Evolutionary conservation across 179 eudicot genomes (phyloP).

Genomic region (Amaranthus tricolor): DNA sequence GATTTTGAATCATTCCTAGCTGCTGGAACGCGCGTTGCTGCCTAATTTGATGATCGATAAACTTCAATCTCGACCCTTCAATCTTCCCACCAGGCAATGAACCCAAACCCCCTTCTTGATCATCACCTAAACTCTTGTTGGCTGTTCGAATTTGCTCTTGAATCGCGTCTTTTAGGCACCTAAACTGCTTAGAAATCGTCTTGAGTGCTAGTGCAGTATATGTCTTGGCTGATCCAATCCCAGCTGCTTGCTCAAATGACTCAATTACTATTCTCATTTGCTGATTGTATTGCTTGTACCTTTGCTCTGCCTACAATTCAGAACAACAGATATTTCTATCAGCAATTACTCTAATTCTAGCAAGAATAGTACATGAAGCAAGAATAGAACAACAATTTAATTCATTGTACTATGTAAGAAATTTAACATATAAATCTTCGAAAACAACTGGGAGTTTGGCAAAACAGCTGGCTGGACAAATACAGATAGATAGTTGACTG

Average conservation of each 20-base stretch:
- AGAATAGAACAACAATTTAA: too few species aligned
- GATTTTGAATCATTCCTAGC: constrained; percentile 69
- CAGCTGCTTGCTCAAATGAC: constrained; percentile 70
- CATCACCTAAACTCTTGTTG: constrained; percentile 65
- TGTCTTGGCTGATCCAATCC: constrained; percentile 67
- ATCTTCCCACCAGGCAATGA: constrained; percentile 24
- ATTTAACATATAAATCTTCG: too few species aligned
- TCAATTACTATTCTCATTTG: constrained; percentile 74
- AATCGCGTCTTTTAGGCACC: constrained; percentile 71
- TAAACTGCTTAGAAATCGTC: constrained; percentile 74
- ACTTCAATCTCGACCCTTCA: constrained; percentile 58
- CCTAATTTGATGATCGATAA: constrained; percentile 65
- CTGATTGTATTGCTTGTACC: constrained; percentile 75
- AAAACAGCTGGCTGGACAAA: too few species aligned
- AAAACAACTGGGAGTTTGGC: too few species aligned
- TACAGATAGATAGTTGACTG: too few species aligned
- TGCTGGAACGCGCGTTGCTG: constrained; percentile 71
- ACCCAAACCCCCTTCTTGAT: constrained; percentile 25
- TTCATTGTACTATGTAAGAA: too few species aligned
- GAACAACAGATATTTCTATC: background rate
- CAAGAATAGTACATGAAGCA: too few species aligned
- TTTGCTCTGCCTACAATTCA: constrained; percentile 62
- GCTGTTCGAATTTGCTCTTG: constrained; percentile 55
- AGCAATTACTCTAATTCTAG: too few species aligned
- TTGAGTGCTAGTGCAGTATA: constrained; percentile 69